phyloP scores from a whole-genome alignment of 75 land plant species.

The Pinus taeda region DNA sequence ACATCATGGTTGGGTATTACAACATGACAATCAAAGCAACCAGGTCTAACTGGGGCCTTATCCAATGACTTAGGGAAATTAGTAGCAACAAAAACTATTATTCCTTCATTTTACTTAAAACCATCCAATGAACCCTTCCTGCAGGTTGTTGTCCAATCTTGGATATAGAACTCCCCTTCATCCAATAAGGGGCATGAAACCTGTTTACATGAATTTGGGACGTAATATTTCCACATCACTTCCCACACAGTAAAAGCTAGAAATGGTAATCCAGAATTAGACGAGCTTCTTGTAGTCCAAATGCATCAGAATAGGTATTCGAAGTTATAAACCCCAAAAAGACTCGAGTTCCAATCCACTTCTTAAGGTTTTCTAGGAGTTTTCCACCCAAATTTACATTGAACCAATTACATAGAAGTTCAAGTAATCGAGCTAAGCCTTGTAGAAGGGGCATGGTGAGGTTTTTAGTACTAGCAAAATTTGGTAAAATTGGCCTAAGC shows the following conservation, averaged over 20 bases:
- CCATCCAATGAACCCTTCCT: no score
- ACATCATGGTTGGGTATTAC: constrained; percentile 99
- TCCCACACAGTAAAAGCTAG: no score
- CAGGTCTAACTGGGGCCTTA: constrained; percentile 94
- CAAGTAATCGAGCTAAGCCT: constrained; percentile 92
- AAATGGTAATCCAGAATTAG: no score
- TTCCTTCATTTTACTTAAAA: constrained; percentile 93
- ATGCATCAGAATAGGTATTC: no score
- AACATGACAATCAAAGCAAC: constrained; percentile 95
- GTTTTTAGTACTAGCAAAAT: constrained; percentile 87
- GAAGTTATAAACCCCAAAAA: no score
- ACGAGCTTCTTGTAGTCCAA: no score
- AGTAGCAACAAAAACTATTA: constrained; percentile 98
- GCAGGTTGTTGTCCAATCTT: no score
- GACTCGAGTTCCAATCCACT: no score
- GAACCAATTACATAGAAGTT: constrained; percentile 98
- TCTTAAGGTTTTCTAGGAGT: constrained; percentile 77
- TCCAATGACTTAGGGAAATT: constrained; percentile 97
- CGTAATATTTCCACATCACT: no score
- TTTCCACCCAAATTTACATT: constrained; percentile 94
- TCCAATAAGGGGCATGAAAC: no score
- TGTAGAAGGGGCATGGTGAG: constrained; percentile 96
- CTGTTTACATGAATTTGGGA: no score
- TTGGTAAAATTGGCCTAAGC: constrained; percentile 92
- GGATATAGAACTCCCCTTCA: no score